Conservation (phyloP, 192 early-diverging fungal species). For the Umbelopsis isabellina region DNA sequence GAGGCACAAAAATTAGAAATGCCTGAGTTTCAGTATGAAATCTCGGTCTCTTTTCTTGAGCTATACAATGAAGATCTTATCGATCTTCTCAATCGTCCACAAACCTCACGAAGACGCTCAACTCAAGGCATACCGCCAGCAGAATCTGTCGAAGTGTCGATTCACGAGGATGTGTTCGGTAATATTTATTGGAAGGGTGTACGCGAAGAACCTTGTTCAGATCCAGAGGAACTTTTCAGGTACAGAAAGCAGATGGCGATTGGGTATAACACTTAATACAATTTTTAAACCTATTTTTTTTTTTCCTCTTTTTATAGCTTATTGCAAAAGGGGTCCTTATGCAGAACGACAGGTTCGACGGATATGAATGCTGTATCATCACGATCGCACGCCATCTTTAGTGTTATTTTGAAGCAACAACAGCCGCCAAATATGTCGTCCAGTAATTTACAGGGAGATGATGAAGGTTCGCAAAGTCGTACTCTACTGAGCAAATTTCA, state of each 20-base stretch:
- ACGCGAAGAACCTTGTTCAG: conserved; percentile 70
- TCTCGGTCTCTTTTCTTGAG: conserved; percentile 90
- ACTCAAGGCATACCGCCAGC: background rate
- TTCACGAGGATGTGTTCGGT: conserved; percentile 86
- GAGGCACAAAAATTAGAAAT: conserved; percentile 43
- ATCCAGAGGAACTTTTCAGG: conserved; percentile 68
- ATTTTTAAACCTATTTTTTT: background rate
- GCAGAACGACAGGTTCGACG: conserved; percentile 80
- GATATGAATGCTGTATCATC: conserved; percentile 95
- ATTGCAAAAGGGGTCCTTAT: conserved; percentile 55
- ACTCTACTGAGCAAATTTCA: conserved; percentile 76
- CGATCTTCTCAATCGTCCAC: conserved; percentile 72
- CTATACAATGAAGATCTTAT: conserved; percentile 98
- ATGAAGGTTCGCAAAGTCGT: conserved; percentile 28
- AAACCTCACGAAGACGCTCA: conserved; percentile 36
- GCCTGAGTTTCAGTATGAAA: conserved; percentile 46
- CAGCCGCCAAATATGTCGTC: conserved; percentile 33
- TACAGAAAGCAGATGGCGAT: conserved; percentile 18
- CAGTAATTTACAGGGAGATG: background rate
- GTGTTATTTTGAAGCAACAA: conserved; percentile 82
- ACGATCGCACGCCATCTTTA: conserved; percentile 96
- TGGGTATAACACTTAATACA: background rate
- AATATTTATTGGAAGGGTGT: conserved; percentile 87
- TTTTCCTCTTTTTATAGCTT: conserved; percentile 35
- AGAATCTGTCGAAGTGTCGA: conserved; percentile 32